A percentile compares a stretch with the other conserved stretches of the same genome.
Evolutionary conservation across 2,329 filamentous ascomycete species (phyloP).

Genomic region (Elsinoe australis): DNA sequence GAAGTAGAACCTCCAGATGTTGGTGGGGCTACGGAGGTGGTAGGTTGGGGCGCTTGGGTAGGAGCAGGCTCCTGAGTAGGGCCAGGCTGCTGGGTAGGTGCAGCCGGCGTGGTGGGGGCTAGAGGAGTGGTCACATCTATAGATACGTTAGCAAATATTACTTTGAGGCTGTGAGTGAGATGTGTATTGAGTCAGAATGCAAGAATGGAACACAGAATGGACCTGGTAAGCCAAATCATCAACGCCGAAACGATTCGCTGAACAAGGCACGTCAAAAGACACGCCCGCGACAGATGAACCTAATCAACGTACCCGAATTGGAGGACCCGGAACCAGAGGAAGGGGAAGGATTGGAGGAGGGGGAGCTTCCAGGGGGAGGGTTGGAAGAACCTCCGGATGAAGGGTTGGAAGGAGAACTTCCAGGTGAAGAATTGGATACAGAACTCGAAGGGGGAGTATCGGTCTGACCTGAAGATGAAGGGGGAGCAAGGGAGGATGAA

Average conservation of each 20-base stretch:
- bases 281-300: constrained; percentile 18
- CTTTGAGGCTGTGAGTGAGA: too few species aligned
- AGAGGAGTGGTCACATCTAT: constrained; percentile 14
- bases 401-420: constrained; percentile 13
- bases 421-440: constrained; percentile 10
- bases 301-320: constrained; percentile 18
- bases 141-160: background rate
- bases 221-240: constrained; percentile 5
- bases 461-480: constrained; percentile 16
- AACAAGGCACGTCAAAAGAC: constrained; percentile 16
- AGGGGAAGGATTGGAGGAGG: constrained; percentile 15
- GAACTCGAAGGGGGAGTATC: constrained; percentile 18
- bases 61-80: constrained; percentile 10
- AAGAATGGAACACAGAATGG: background rate
- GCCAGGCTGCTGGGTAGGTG: constrained; percentile 4
- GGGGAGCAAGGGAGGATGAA: constrained; percentile 18
- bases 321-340: constrained; percentile 17
- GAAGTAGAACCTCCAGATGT: constrained; percentile 15
- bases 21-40: constrained; percentile 15
- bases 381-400: constrained; percentile 15
- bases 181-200: background rate
- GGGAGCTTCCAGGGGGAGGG: constrained; percentile 20
- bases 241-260: constrained; percentile 16
- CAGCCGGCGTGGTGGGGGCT: constrained; percentile 2
- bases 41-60: constrained; percentile 8